Evolutionary conservation across 208 protist species (phyloP).

Genomic region (Acanthamoeba royreba): DNA sequence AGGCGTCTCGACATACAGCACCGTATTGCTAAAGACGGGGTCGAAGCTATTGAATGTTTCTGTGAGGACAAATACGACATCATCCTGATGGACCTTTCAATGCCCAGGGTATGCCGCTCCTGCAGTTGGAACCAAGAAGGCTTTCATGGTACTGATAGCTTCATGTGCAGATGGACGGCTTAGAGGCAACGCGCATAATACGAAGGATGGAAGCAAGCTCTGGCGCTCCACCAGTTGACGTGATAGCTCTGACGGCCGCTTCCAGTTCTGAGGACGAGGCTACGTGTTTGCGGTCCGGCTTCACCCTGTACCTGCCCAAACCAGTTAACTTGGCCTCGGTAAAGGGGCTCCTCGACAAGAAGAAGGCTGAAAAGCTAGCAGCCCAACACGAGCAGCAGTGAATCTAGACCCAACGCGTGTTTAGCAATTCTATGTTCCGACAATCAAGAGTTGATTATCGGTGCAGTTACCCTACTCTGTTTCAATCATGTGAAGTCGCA

Average conservation of each 20-base stretch:
- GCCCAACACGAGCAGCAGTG: not conserved
- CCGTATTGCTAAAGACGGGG: not conserved
- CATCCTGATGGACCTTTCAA: constrained; percentile 57
- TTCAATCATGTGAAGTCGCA: too few species aligned
- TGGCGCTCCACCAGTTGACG: not conserved
- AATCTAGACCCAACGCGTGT: not conserved
- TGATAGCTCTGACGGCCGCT: not conserved
- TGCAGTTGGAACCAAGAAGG: not conserved
- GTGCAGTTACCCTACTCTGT: too few species aligned
- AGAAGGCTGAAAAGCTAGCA: not conserved
- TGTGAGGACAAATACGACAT: not conserved
- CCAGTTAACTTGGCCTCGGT: not conserved
- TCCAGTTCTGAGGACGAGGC: not conserved
- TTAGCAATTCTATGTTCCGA: not conserved
- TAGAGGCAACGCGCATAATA: constrained; percentile 47
- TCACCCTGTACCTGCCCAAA: not conserved
- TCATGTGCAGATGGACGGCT: constrained; percentile 17
- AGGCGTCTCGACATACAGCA: not conserved
- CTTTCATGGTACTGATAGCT: not conserved
- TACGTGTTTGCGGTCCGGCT: not conserved
- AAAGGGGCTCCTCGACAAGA: not conserved
- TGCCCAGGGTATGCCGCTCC: not conserved
- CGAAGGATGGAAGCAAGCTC: not conserved
- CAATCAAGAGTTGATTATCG: not conserved
- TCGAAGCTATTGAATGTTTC: constrained; percentile 39